Base-by-base conservation (phyloP, 768 basidiomycete species). In the Kwoniella pini region DNA sequence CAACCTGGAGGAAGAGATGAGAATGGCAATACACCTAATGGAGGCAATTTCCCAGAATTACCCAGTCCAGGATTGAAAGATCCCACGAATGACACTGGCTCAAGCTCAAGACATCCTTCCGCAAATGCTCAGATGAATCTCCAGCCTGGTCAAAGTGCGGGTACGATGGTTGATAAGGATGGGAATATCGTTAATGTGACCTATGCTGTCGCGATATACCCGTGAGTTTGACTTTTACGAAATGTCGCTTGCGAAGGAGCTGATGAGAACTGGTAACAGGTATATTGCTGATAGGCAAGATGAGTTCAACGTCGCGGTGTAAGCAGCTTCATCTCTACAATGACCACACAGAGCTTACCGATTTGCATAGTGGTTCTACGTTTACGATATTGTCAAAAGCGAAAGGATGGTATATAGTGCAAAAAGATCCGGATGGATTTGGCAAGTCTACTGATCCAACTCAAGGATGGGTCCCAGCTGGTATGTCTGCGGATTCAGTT, bases 361-460 rank as follows among this genome's bases (percentile, higher is more conserved):
- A 27, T 50, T 2, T 13, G 24, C n/a, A 4, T n/a, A 68, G 31
- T 44, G 92, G 91, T 39, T 91, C 94, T 72, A 92, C 92, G 1
- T 97, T 93, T 79, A 86, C 95, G 64, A 94, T 97, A 64, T 81
- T 93, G 40, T 90, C 90, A 54, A 86, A 94, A 54, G 88, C 93
- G n/a, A 87, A 94, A 56, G 95, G 96, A 0, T 99, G 96, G 96
- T 99, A 95, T 92, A 90, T 97, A 31, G 96, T 98, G 3, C 94
- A 98, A 75, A 87, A 90, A 31, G 96, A 99, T 78, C 89, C 89
- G 28, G 86, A 85, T 33, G 93, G 93, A 4, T 84, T 87, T 2
- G 91, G 92, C 10, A 78, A 86, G 21, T 71, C 86, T 15, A 90
- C 92, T 63, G 82, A 86, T 26, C 81, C 83, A 42, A 89, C 89